phyloP scores from a whole-genome alignment of 306 rosid genomes.

The Glycine soja region DNA sequence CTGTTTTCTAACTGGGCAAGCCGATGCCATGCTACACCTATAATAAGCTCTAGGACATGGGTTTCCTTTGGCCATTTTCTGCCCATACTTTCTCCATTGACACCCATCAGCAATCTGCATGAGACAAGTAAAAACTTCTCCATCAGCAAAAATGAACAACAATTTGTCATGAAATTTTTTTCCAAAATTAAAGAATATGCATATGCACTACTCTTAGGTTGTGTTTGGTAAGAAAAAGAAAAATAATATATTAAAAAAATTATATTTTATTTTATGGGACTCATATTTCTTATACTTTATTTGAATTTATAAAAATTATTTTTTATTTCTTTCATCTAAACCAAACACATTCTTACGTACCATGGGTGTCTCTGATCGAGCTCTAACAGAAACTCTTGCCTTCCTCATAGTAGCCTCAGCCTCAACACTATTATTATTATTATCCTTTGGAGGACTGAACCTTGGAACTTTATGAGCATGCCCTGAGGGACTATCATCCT shows the following conservation, averaged over 20 bases:
- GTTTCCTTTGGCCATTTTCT: slow-evolving; percentile 90
- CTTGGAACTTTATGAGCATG: slow-evolving; percentile 57
- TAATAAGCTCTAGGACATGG: slow-evolving; percentile 95
- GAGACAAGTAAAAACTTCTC: background rate
- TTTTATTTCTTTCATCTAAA: no score
- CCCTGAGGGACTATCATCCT: slow-evolving; percentile 54
- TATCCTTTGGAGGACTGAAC: slow-evolving; percentile 56
- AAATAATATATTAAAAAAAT: slow-evolving; percentile 42
- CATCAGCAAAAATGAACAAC: slow-evolving; percentile 16
- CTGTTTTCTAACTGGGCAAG: slow-evolving; percentile 93
- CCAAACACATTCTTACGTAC: slow-evolving; percentile 41
- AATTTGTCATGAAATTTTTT: background rate
- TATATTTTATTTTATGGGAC: no score
- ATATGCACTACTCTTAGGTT: no score
- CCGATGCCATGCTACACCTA: slow-evolving; percentile 78
- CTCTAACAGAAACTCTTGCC: slow-evolving; percentile 84
- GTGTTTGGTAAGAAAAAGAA: no score
- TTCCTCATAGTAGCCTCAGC: slow-evolving; percentile 82
- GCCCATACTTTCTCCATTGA: slow-evolving; percentile 97
- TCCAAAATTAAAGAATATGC: background rate
- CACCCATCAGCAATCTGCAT: slow-evolving; percentile 83
- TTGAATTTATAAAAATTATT: no score
- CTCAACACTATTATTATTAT: slow-evolving; percentile 52
- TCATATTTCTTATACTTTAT: no score
- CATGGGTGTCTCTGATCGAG: slow-evolving; percentile 79